Conservation (phyloP, 768 basidiomycete species). For the Tulasnella sp. region DNA sequence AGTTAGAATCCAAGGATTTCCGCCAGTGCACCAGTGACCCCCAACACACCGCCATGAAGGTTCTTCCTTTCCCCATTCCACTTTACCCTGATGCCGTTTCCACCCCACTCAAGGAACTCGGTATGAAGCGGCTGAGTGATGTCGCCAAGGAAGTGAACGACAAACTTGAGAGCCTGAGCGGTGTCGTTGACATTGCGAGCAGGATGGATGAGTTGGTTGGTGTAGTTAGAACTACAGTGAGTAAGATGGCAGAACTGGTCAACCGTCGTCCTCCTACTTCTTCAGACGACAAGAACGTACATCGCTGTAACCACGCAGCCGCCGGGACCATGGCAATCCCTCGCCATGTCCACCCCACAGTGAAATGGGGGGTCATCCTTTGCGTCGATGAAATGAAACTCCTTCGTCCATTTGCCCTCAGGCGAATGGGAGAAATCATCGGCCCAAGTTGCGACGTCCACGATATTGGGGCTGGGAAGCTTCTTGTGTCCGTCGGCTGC, state of each 20-base stretch:
- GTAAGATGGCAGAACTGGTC: neutral
- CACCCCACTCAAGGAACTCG: neutral
- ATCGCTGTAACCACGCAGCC: slow-evolving; percentile 14
- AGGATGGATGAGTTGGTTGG: neutral
- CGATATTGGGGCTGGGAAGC: neutral
- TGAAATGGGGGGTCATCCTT: slow-evolving; percentile 5
- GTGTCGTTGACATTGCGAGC: neutral
- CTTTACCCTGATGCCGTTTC: slow-evolving; percentile 3
- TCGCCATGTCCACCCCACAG: neutral
- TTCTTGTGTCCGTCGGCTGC: neutral
- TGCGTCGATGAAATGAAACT: slow-evolving; percentile 19
- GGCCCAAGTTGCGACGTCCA: slow-evolving; percentile 14
- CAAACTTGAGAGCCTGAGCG: slow-evolving; percentile 13
- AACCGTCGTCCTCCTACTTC: neutral
- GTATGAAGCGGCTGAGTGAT: slow-evolving; percentile 15
- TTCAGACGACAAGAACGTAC: neutral
- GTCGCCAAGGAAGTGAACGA: slow-evolving; percentile 20
- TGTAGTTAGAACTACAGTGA: neutral
- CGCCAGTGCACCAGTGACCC: neutral
- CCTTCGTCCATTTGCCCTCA: neutral
- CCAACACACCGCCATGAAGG: slow-evolving; percentile 14
- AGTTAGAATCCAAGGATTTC: too few relatives aligned
- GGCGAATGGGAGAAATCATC: neutral
- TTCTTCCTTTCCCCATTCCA: neutral
- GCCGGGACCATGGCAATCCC: neutral